Evolutionary conservation across 2,329 filamentous ascomycete genomes (phyloP).

Genomic region (Alternaria hordeiaustralica): DNA sequence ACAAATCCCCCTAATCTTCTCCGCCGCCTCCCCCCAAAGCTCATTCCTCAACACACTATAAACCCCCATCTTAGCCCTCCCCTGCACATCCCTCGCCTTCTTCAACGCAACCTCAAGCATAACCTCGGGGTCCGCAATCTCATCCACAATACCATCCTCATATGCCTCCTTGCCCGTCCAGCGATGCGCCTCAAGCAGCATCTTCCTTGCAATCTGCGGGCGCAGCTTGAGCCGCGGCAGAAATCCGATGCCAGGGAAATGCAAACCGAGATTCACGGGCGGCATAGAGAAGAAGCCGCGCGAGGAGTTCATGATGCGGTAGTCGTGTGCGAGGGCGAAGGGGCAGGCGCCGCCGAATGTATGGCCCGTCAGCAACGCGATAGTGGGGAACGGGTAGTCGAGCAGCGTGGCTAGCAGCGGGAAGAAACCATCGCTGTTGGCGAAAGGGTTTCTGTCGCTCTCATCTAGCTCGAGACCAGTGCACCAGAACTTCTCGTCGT

Average conservation of each 20-base stretch:
- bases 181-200: slow-evolving; percentile 62
- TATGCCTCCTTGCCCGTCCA: slow-evolving; percentile 62
- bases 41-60: slow-evolving; percentile 61
- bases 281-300: slow-evolving; percentile 51
- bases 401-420: slow-evolving; percentile 59
- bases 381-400: slow-evolving; percentile 58
- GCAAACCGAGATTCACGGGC: slow-evolving; percentile 61
- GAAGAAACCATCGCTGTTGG: slow-evolving; percentile 64
- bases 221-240: slow-evolving; percentile 60
- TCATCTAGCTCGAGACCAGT: slow-evolving; percentile 59
- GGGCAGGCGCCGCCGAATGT: slow-evolving; percentile 59
- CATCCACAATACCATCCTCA: slow-evolving; percentile 62
- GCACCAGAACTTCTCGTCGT: slow-evolving; percentile 60
- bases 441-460: slow-evolving; percentile 57
- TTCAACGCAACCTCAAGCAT: slow-evolving; percentile 59
- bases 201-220: slow-evolving; percentile 60
- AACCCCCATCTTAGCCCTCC: slow-evolving; percentile 57
- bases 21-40: slow-evolving; percentile 61
- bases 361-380: slow-evolving; percentile 57
- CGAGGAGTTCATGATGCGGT: slow-evolving; percentile 50
- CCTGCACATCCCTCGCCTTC: slow-evolving; percentile 52
- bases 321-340: slow-evolving; percentile 57
- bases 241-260: slow-evolving; percentile 62
- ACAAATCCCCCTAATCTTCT: slow-evolving; percentile 59
- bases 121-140: slow-evolving; percentile 52